Evolutionary conservation across 192 early-diverging fungal species (phyloP).

Genomic region (Nowakowskiella sp.): DNA sequence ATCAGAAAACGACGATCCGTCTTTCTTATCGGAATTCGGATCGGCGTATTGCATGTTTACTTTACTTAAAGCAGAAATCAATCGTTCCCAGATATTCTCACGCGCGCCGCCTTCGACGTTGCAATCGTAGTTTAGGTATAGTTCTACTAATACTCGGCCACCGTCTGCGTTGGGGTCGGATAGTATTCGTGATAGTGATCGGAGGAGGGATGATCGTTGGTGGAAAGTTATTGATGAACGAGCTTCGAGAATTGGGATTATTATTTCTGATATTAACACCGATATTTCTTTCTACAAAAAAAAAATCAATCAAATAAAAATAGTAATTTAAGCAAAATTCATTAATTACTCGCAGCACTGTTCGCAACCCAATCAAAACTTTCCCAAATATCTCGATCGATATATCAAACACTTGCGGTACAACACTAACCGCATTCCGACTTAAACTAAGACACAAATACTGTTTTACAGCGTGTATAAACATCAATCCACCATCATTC

Average conservation of each 20-base stretch:
- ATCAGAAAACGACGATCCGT: conserved; percentile 1
- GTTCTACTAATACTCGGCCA: conserved; percentile 70
- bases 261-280: conserved; percentile 82
- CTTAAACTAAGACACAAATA: conserved; percentile 74
- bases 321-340: neutral
- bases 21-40: conserved; percentile 20
- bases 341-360: conserved; percentile 37
- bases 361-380: conserved; percentile 56
- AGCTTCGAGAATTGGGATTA: conserved; percentile 82
- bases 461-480: conserved; percentile 80
- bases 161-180: conserved; percentile 52
- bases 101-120: conserved; percentile 59
- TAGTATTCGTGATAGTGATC: conserved; percentile 58
- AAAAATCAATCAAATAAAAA: neutral
- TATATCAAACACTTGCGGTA: conserved; percentile 73
- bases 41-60: conserved; percentile 47
- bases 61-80: conserved; percentile 63
- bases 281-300: conserved; percentile 67
- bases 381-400: conserved; percentile 79
- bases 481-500: conserved; percentile 42
- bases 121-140: conserved; percentile 95
- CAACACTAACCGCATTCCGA: conserved; percentile 69
- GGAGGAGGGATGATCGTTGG: conserved; percentile 69
- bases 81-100: conserved; percentile 85
- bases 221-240: conserved; percentile 49